phyloP scores from a whole-genome alignment of 257 asterid species.

The Petunia secreta region DNA sequence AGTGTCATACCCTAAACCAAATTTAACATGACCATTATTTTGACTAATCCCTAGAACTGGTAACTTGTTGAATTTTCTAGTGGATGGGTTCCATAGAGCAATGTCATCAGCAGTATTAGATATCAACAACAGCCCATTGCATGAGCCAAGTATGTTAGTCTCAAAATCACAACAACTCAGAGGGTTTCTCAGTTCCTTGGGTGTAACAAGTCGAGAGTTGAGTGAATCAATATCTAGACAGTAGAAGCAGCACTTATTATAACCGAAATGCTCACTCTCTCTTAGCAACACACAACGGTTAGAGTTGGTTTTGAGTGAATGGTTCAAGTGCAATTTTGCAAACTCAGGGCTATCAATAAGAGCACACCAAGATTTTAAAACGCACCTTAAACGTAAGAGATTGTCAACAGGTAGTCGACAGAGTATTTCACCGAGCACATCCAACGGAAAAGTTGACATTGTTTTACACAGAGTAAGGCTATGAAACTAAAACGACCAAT shows the following conservation, averaged over 20 bases:
- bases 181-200: not conserved
- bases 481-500: too few species aligned
- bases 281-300: not conserved
- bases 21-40: not conserved
- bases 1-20: not conserved
- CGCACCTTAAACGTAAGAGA: not conserved
- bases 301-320: not conserved
- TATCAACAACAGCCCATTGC: not conserved
- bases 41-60: not conserved
- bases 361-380: not conserved
- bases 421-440: not conserved
- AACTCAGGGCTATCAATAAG: not conserved
- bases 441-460: not conserved
- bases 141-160: not conserved
- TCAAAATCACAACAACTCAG: not conserved
- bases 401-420: not conserved
- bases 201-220: not conserved
- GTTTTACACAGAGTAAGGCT: not conserved
- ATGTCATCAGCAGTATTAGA: constrained; percentile 3
- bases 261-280: not conserved
- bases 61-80: not conserved
- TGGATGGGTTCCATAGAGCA: not conserved
- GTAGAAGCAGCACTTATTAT: not conserved
- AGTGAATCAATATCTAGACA: not conserved
- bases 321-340: not conserved